A percentile compares a stretch with the other conserved stretches of the same genome.
phyloP scores from a whole-genome alignment of 2,329 filamentous ascomycete species.

The Diplocarpon rosae region DNA sequence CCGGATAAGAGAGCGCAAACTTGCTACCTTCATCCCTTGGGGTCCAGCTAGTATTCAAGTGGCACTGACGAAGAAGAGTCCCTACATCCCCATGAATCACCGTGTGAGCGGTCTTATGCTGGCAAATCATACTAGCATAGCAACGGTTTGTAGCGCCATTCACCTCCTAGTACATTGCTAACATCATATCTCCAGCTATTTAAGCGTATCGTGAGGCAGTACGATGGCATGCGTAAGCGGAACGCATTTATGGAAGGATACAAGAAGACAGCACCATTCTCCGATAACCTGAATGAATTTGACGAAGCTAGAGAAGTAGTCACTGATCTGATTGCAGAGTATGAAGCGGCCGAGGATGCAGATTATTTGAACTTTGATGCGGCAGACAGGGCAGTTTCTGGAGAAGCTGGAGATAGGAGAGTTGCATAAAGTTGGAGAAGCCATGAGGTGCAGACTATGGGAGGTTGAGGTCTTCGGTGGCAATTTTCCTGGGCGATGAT shows the following conservation, averaged over 20 bases:
- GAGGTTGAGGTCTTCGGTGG: conserved; percentile 8
- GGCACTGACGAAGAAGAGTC: conserved; percentile 89
- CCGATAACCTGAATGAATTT: conserved; percentile 86
- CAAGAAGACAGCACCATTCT: conserved; percentile 89
- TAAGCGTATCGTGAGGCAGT: conserved; percentile 84
- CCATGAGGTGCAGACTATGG: not conserved
- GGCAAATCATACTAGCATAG: conserved; percentile 94
- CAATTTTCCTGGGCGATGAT: conserved; percentile 11
- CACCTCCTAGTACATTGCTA: conserved; percentile 2
- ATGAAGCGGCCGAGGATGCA: conserved; percentile 85
- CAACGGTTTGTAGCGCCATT: conserved; percentile 44
- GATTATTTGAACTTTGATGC: conserved; percentile 68
- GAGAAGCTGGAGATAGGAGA: conserved; percentile 24
- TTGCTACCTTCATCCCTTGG: conserved; percentile 98
- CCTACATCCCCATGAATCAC: conserved; percentile 88
- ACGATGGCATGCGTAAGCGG: conserved; percentile 87
- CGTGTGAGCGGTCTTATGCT: conserved; percentile 95
- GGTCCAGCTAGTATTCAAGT: conserved; percentile 96
- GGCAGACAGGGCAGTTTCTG: conserved; percentile 16
- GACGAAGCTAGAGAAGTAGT: conserved; percentile 91
- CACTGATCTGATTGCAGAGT: conserved; percentile 81
- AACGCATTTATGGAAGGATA: conserved; percentile 96
- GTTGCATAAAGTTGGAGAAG: conserved; percentile 4
- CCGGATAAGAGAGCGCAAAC: conserved; percentile 82
- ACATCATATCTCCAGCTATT: conserved; percentile 48